A percentile compares a stretch with the other conserved stretches of the same genome.
Evolutionary conservation across 2,329 filamentous ascomycete genomes (phyloP).

Genomic region (Aspergillus tanneri): DNA sequence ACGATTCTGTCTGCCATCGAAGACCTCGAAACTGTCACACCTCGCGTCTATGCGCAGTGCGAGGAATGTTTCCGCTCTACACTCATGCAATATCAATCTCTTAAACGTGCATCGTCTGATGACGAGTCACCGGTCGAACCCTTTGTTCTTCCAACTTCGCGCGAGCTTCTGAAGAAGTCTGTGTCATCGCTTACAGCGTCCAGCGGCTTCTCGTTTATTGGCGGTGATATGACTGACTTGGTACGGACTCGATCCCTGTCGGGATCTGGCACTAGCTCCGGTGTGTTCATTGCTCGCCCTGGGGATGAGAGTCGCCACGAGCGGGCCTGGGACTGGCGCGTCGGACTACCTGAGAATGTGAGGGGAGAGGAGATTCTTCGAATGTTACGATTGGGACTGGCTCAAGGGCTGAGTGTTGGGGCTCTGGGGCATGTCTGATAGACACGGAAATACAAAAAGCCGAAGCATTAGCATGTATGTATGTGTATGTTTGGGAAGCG

Average conservation of each 20-base stretch:
- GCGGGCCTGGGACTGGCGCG: conserved; percentile 73
- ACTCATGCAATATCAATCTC: conserved; percentile 65
- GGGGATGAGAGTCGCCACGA: conserved; percentile 38
- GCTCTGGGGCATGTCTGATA: conserved; percentile 30
- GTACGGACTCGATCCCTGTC: conserved; percentile 35
- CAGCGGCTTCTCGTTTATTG: conserved; percentile 67
- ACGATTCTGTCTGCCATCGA: conserved; percentile 74
- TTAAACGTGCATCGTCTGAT: conserved; percentile 39
- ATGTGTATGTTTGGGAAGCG: conserved; percentile 1
- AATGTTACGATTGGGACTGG: conserved; percentile 69
- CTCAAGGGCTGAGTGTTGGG: conserved; percentile 62
- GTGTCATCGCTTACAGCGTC: conserved; percentile 55
- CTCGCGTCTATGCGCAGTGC: conserved; percentile 69
- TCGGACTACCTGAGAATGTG: conserved; percentile 55
- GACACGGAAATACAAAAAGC: conserved; percentile 1
- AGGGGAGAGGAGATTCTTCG: conserved; percentile 69
- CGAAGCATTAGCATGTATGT: conserved; percentile 4
- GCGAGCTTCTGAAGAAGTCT: conserved; percentile 66
- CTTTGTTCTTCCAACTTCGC: conserved; percentile 47
- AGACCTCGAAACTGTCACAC: conserved; percentile 73
- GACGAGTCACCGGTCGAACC: conserved; percentile 18
- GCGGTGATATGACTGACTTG: conserved; percentile 66
- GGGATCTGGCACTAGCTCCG: conserved; percentile 56
- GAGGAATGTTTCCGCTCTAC: conserved; percentile 77
- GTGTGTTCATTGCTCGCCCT: conserved; percentile 44